Evolutionary conservation across 2,329 filamentous ascomycete species (phyloP).

Genomic region (Stemphylium beticola): DNA sequence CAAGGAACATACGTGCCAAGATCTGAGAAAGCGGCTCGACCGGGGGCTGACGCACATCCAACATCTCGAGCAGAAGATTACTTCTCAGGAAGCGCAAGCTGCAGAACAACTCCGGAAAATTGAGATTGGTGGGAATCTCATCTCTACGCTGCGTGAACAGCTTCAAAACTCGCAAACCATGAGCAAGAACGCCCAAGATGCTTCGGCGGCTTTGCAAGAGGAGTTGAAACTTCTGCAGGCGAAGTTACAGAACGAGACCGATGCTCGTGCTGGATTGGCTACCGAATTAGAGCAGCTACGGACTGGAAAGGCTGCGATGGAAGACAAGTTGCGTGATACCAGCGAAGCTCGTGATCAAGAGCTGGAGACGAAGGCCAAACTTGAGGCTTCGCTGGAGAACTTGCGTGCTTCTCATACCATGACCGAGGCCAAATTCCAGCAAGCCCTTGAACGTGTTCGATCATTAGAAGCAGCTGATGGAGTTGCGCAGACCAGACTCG

Average conservation of each 20-base stretch:
- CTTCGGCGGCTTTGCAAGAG: conserved; percentile 23
- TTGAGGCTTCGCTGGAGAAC: conserved; percentile 31
- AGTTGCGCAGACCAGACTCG: conserved; percentile 24
- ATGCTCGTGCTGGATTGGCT: conserved; percentile 22
- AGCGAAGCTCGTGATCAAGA: conserved; percentile 24
- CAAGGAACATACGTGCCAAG: conserved; percentile 25
- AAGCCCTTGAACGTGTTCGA: conserved; percentile 27
- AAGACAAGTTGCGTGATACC: conserved; percentile 24
- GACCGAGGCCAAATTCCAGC: conserved; percentile 27
- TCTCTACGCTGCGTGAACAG: conserved; percentile 32
- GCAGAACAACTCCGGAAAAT: conserved; percentile 34
- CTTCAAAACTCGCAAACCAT: conserved; percentile 28
- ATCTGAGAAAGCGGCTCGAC: conserved; percentile 26
- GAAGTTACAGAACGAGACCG: conserved; percentile 18
- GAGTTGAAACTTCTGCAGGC: conserved; percentile 26
- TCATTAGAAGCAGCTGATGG: conserved; percentile 26
- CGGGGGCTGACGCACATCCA: conserved; percentile 28
- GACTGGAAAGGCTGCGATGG: conserved; percentile 22
- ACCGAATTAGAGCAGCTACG: conserved; percentile 32
- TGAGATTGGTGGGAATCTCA: conserved; percentile 26
- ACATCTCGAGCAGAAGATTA: conserved; percentile 31
- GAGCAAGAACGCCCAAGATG: conserved; percentile 30
- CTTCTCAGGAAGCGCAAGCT: conserved; percentile 28
- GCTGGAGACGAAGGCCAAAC: conserved; percentile 9
- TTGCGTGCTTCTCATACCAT: conserved; percentile 23